Evolutionary conservation across 768 basidiomycete species (phyloP).

Genomic region (Kwoniella pini): DNA sequence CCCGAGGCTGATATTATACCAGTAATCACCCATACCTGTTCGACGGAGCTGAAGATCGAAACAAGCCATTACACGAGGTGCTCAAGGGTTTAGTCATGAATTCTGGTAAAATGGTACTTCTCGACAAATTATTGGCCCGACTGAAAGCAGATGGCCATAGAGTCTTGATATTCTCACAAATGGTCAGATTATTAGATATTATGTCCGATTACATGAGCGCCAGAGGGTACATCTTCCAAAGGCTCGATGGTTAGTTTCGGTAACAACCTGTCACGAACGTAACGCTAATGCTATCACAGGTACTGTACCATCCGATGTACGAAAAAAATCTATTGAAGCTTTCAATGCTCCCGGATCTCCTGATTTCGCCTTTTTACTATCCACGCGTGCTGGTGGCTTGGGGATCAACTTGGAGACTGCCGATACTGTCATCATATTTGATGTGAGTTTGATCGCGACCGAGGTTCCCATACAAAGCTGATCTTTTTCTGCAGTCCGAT

Average conservation of each 20-base stretch:
- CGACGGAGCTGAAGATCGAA: slow-evolving; percentile 78
- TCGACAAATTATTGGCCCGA: slow-evolving; percentile 91
- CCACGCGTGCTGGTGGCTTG: slow-evolving; percentile 93
- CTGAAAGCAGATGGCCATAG: slow-evolving; percentile 91
- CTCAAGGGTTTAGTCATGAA: slow-evolving; percentile 97
- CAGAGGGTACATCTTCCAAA: slow-evolving; percentile 87
- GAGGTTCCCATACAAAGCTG: slow-evolving; percentile 1
- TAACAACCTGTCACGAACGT: background rate
- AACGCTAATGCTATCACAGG: slow-evolving; percentile 32
- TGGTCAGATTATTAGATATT: slow-evolving; percentile 99
- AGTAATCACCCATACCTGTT: slow-evolving; percentile 93
- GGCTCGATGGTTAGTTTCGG: slow-evolving; percentile 74
- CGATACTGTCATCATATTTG: slow-evolving; percentile 98
- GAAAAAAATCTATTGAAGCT: slow-evolving; percentile 95
- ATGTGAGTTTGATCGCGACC: slow-evolving; percentile 52
- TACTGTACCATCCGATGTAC: slow-evolving; percentile 79
- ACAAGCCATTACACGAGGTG: slow-evolving; percentile 65
- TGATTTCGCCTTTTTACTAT: slow-evolving; percentile 95
- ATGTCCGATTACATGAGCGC: slow-evolving; percentile 93
- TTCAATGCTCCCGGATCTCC: slow-evolving; percentile 91
- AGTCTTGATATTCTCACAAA: slow-evolving; percentile 96
- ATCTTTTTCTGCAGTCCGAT: slow-evolving; percentile 66
- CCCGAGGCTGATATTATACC: background rate
- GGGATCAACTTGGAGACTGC: slow-evolving; percentile 99
- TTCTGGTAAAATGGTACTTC: slow-evolving; percentile 95